A percentile compares a stretch with the other conserved stretches of the same genome.
phyloP scores from a whole-genome alignment of 306 rosid species.

The Abrus precatorius region DNA sequence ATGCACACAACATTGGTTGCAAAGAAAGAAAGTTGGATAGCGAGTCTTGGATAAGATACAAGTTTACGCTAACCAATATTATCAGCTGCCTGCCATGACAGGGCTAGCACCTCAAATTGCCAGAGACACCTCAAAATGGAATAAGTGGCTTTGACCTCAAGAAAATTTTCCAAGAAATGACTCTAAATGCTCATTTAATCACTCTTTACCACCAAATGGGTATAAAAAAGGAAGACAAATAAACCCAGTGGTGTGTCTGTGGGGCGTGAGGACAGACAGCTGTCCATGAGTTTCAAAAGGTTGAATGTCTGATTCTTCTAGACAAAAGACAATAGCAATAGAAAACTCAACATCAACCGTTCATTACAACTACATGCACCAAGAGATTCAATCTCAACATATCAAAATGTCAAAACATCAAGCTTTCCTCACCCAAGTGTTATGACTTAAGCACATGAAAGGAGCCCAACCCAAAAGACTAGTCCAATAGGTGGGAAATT shows the following conservation, averaged over 20 bases:
- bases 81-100: background rate
- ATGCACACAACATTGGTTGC: background rate
- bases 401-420: too few relatives aligned
- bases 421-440: too few relatives aligned
- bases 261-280: background rate
- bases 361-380: too few relatives aligned
- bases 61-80: background rate
- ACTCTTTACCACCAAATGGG: background rate
- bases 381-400: too few relatives aligned
- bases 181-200: background rate
- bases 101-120: background rate
- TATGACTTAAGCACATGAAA: too few relatives aligned
- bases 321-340: background rate
- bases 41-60: background rate
- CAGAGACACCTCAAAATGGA: background rate
- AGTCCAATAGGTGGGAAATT: too few relatives aligned
- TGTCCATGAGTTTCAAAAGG: background rate
- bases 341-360: too few relatives aligned
- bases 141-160: background rate
- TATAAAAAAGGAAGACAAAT: background rate
- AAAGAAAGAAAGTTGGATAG: conserved; percentile 1
- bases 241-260: background rate
- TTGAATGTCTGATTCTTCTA: background rate
- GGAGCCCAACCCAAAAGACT: too few relatives aligned
- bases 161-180: background rate